Evolutionary conservation across 176 grass and related monocot species (phyloP).

Genomic region (Avena eriantha): DNA sequence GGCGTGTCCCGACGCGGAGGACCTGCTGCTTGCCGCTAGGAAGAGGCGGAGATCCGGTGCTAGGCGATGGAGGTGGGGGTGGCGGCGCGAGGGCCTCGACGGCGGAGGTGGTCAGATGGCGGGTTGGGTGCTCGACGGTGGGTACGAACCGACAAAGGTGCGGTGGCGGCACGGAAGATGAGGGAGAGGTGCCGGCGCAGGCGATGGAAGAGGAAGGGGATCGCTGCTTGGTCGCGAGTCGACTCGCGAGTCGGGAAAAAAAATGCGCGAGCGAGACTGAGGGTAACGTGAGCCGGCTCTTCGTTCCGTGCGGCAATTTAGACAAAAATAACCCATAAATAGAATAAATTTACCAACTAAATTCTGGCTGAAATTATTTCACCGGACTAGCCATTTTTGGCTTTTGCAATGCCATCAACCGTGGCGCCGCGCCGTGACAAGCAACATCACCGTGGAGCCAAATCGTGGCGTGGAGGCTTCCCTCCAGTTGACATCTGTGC

Average conservation of each 20-base stretch:
- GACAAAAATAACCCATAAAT: too few relatives aligned
- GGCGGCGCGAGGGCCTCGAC: not conserved
- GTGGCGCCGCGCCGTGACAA: too few relatives aligned
- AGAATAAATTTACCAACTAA: too few relatives aligned
- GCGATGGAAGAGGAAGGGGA: not conserved
- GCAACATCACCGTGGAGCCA: too few relatives aligned
- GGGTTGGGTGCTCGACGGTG: not conserved
- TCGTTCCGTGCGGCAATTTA: too few relatives aligned
- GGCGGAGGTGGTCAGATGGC: not conserved
- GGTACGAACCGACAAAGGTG: not conserved
- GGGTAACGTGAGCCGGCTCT: too few relatives aligned
- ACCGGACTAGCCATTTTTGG: too few relatives aligned
- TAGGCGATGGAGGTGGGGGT: not conserved
- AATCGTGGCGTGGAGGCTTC: too few relatives aligned
- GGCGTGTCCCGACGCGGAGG: not conserved
- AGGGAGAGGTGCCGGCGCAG: not conserved
- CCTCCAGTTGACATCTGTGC: too few relatives aligned
- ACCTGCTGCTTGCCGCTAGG: constrained; percentile 6
- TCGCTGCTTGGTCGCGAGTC: not conserved
- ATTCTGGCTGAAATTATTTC: too few relatives aligned
- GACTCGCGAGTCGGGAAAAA: not conserved
- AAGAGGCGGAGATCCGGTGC: not conserved
- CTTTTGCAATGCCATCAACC: too few relatives aligned
- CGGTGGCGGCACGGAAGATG: not conserved
- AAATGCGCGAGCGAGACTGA: too few relatives aligned